phyloP scores from a whole-genome alignment of 2,329 filamentous ascomycete species.

The Lachnum nothofagi region DNA sequence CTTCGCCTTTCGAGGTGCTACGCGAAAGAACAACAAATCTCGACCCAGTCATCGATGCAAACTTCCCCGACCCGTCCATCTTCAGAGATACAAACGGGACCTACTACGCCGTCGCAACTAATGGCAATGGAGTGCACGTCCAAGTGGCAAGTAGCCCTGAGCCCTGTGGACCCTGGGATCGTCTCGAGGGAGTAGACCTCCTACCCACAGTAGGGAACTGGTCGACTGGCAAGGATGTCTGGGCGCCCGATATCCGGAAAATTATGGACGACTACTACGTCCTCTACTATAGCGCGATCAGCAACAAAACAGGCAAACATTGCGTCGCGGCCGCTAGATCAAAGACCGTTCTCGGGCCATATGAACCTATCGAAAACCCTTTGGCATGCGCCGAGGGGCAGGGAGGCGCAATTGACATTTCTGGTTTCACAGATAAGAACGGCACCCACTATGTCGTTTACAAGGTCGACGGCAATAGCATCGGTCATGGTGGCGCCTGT shows the following conservation, averaged over 20 bases:
- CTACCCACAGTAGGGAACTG: constrained; percentile 49
- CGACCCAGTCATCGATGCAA: constrained; percentile 32
- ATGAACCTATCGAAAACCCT: constrained; percentile 2
- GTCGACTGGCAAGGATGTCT: constrained; percentile 50
- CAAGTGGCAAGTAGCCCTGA: constrained; percentile 43
- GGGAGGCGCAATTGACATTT: constrained; percentile 60
- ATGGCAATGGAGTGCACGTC: constrained; percentile 45
- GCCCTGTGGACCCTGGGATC: constrained; percentile 45
- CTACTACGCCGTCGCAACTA: constrained; percentile 57
- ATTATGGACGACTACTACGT: constrained; percentile 54
- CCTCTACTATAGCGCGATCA: constrained; percentile 54
- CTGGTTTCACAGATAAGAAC: constrained; percentile 52
- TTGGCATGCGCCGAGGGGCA: constrained; percentile 47
- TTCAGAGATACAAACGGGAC: constrained; percentile 42
- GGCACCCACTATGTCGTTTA: constrained; percentile 56
- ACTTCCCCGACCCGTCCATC: constrained; percentile 54
- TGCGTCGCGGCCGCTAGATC: constrained; percentile 56
- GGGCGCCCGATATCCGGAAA: constrained; percentile 56
- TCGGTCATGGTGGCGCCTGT: constrained; percentile 41
- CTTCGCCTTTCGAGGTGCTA: background rate
- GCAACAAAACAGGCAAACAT: constrained; percentile 40
- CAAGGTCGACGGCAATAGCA: constrained; percentile 59
- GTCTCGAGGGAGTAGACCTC: constrained; percentile 48
- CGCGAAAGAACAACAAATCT: constrained; percentile 4
- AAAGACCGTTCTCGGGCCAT: constrained; percentile 29